These are phyloP conservation scores for Pyropia haitanensis DNA, from an alignment of 23 red algal species.

Conservation along the genomic window DNA sequence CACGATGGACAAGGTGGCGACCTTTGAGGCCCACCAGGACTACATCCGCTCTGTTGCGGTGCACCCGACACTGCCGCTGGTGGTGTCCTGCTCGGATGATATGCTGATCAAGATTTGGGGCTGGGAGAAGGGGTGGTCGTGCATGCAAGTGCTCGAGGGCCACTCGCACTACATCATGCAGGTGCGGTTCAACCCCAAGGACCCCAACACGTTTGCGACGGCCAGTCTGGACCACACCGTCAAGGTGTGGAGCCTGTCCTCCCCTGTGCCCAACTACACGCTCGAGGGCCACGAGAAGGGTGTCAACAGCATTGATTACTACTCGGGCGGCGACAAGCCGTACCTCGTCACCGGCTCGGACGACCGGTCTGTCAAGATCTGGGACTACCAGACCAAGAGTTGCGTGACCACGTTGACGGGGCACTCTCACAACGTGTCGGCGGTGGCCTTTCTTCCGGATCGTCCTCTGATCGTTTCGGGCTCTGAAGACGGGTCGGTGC, in stretches of 20 bases:
- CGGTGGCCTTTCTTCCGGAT: constrained; percentile 78
- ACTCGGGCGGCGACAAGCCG: constrained; percentile 83
- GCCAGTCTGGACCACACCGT: constrained; percentile 94
- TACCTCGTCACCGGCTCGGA: constrained; percentile 84
- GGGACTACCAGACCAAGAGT: constrained; percentile 96
- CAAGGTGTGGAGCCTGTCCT: constrained; percentile 87
- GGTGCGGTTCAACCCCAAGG: constrained; percentile 98
- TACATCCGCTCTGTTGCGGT: constrained; percentile 88
- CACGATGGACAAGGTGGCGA: constrained; percentile 96
- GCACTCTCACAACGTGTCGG: constrained; percentile 84
- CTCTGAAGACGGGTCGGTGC: constrained; percentile 75
- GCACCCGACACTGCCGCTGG: constrained; percentile 79
- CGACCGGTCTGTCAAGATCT: constrained; percentile 75
- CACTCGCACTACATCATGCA: constrained; percentile 99
- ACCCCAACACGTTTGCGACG: constrained; percentile 94
- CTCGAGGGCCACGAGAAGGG: constrained; percentile 97
- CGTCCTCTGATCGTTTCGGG: constrained; percentile 84
- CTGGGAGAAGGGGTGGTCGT: constrained; percentile 94
- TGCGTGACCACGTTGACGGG: constrained; percentile 72
- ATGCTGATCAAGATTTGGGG: constrained; percentile 99
- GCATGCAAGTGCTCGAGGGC: constrained; percentile 84
- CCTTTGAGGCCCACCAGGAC: constrained; percentile 90
- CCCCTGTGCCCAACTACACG: constrained; percentile 87
- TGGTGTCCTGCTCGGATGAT: constrained; percentile 91
- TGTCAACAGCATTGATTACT: constrained; percentile 98